Evolutionary conservation across 306 rosid species (phyloP).

Genomic region (Cucurbita maxima): DNA sequence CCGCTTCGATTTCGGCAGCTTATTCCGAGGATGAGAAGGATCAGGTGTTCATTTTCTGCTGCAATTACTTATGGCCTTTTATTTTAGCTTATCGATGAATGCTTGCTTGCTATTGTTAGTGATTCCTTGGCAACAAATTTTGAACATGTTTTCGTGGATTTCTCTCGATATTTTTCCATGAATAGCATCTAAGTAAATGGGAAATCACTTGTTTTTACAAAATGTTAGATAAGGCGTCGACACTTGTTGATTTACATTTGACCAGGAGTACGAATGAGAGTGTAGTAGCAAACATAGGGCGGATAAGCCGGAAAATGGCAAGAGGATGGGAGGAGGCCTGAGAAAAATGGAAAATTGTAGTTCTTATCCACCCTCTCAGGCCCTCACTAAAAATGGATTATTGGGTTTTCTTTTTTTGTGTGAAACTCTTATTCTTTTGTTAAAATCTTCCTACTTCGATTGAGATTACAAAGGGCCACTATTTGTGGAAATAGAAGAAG

Average conservation of each 20-base stretch:
- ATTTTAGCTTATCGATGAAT: not conserved
- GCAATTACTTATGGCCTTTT: not conserved
- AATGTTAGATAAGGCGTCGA: not conserved
- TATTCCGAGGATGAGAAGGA: conserved; percentile 66
- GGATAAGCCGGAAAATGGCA: not conserved
- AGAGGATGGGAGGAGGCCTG: not conserved
- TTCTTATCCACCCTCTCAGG: not conserved
- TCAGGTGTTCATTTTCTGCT: conserved; percentile 27
- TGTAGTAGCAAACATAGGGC: not conserved
- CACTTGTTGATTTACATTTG: not conserved
- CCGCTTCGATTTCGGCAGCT: conserved; percentile 50
- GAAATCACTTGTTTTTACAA: not conserved
- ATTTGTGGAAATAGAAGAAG: not conserved
- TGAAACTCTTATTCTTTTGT: not conserved
- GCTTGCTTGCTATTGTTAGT: not conserved
- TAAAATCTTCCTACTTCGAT: not conserved
- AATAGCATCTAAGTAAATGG: not conserved
- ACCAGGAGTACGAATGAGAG: not conserved
- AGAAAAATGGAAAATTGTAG: not conserved
- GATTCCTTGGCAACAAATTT: not conserved
- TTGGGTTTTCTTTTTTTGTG: not conserved
- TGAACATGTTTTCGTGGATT: not conserved
- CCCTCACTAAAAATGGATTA: not conserved
- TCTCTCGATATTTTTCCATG: not conserved
- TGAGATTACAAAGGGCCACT: not conserved